phyloP scores from a whole-genome alignment of 805 yeast species.

The Metschnikowia kunwiensis region DNA sequence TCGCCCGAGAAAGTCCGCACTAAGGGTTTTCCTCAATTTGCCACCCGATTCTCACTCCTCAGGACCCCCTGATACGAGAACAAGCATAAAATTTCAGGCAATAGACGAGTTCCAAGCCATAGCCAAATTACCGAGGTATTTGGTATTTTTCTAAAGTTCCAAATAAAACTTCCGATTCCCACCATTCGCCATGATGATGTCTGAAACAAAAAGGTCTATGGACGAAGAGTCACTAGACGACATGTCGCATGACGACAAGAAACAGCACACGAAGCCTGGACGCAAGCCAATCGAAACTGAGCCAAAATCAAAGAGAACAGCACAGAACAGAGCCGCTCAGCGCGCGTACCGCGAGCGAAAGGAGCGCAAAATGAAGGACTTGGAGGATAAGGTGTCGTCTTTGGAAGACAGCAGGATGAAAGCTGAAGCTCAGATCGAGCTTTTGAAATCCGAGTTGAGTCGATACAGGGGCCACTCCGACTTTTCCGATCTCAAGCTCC shows the following conservation, averaged over 20 bases:
- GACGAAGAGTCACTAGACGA: conserved; percentile 21
- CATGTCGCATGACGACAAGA: conserved; percentile 34
- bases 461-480: conserved; percentile 47
- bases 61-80: too few relatives aligned
- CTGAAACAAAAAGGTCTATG: conserved; percentile 32
- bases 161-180: background rate
- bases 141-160: background rate
- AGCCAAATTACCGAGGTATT: background rate
- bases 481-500: conserved; percentile 24
- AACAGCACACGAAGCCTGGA: conserved; percentile 60
- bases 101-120: too few relatives aligned
- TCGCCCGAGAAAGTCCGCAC: too few relatives aligned
- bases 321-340: conserved; percentile 98
- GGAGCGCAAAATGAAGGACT: conserved; percentile 79
- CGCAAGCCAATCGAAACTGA: conserved; percentile 77
- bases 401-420: conserved; percentile 71
- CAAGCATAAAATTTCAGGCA: too few relatives aligned
- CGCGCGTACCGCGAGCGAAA: conserved; percentile 94
- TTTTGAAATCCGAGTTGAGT: conserved; percentile 67
- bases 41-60: too few relatives aligned
- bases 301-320: conserved; percentile 86
- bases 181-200: conserved; percentile 18
- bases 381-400: conserved; percentile 71
- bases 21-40: too few relatives aligned
- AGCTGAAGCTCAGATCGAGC: conserved; percentile 69